These are phyloP conservation scores for Leptomonas pyrrhocoris DNA, from an alignment of 208 protist genomes.

Conservation along the genomic window DNA sequence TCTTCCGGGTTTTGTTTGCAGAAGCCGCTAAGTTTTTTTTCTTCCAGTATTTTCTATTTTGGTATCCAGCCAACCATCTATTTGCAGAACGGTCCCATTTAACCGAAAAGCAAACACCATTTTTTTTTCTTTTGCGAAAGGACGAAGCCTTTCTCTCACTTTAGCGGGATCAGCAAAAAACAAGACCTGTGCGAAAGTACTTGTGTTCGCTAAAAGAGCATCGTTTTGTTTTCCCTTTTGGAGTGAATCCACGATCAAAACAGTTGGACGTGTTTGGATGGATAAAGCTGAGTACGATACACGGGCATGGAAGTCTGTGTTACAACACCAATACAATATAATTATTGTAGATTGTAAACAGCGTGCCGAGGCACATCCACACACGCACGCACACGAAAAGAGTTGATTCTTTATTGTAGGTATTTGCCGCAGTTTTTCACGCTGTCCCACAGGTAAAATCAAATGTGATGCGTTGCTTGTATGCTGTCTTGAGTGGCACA, in stretches of 20 bases:
- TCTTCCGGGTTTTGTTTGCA: constrained; percentile 8
- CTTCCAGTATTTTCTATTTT: background rate
- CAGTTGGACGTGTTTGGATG: background rate
- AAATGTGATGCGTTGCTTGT: too few relatives aligned
- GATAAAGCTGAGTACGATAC: constrained; percentile 6
- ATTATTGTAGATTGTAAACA: background rate
- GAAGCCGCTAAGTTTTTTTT: constrained; percentile 13
- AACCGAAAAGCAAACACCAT: background rate
- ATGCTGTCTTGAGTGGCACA: too few relatives aligned
- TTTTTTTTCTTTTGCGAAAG: background rate
- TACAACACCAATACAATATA: background rate
- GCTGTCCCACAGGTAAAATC: too few relatives aligned
- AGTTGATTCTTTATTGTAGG: too few relatives aligned
- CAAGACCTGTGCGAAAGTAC: background rate
- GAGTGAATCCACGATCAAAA: background rate
- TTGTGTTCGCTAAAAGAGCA: background rate
- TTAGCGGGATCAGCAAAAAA: background rate
- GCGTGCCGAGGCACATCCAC: background rate
- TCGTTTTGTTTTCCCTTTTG: background rate
- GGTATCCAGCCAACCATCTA: background rate
- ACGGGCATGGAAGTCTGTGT: constrained; percentile 7
- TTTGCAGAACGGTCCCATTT: background rate
- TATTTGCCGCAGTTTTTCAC: too few relatives aligned
- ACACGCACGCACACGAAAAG: too few relatives aligned
- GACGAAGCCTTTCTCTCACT: background rate